phyloP scores from a whole-genome alignment of 768 basidiomycete genomes.

The Boletus insuetus region DNA sequence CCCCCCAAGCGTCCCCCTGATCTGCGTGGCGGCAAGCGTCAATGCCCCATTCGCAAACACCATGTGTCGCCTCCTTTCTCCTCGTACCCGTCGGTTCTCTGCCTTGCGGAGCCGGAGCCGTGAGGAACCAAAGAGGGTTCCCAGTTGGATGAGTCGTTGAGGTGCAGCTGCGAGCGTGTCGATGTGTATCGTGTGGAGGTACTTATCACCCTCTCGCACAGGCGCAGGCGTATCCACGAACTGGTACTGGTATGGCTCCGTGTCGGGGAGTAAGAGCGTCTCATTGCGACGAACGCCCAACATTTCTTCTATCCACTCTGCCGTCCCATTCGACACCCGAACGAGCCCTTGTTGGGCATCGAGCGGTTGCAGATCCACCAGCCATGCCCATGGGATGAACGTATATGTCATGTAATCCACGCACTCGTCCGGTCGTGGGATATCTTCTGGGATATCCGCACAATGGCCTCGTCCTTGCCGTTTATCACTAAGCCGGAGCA shows the following conservation, averaged over 20 bases:
- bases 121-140: slow-evolving; percentile 75
- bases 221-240: slow-evolving; percentile 20
- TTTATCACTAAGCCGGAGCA: slow-evolving; percentile 49
- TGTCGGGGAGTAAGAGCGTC: slow-evolving; percentile 50
- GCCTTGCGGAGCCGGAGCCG: slow-evolving; percentile 51
- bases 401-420: slow-evolving; percentile 59
- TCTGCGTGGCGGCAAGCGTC: slow-evolving; percentile 39
- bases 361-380: slow-evolving; percentile 53
- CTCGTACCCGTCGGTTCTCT: slow-evolving; percentile 42
- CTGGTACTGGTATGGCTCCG: slow-evolving; percentile 49
- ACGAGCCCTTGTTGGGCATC: slow-evolving; percentile 40
- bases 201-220: slow-evolving; percentile 9
- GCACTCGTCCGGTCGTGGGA: slow-evolving; percentile 54
- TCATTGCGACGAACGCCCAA: slow-evolving; percentile 36
- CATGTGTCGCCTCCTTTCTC: slow-evolving; percentile 54
- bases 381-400: slow-evolving; percentile 64
- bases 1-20: slow-evolving; percentile 43
- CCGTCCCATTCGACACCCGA: slow-evolving; percentile 49
- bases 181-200: slow-evolving; percentile 3
- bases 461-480: slow-evolving; percentile 50
- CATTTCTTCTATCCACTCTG: slow-evolving; percentile 23
- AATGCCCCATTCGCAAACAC: slow-evolving; percentile 51
- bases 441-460: slow-evolving; percentile 31
- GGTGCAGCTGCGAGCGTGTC: slow-evolving; percentile 8
- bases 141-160: slow-evolving; percentile 62